Evolutionary conservation across 805 yeast species (phyloP).

Genomic region (baker's yeast (Saccharomyces cerevisiae)): DNA sequence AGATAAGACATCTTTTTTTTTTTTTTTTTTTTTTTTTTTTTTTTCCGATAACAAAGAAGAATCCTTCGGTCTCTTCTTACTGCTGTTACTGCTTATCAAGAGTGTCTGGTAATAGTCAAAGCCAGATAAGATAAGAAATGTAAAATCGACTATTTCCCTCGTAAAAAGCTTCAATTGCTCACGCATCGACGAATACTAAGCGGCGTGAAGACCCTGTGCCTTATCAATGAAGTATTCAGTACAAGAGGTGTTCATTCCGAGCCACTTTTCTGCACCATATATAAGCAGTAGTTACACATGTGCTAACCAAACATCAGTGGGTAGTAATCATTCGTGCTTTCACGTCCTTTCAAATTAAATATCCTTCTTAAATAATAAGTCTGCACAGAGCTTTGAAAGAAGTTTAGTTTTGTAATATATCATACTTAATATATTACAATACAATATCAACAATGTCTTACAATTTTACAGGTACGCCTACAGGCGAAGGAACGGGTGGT

Average conservation of each 20-base stretch:
- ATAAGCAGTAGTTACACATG: not conserved
- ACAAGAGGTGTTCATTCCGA: not conserved
- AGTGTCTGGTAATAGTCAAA: not conserved
- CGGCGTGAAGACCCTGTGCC: not conserved
- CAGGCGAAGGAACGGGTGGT: conserved; percentile 70
- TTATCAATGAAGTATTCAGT: not conserved
- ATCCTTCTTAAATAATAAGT: not conserved
- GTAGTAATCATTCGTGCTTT: not conserved
- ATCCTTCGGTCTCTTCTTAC: not conserved
- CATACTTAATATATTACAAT: not conserved
- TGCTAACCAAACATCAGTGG: not conserved
- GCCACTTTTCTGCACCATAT: not conserved
- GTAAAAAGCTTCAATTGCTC: not conserved
- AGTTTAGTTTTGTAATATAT: not conserved
- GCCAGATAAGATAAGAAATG: not conserved
- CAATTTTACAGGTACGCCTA: conserved; percentile 36
- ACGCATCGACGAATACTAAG: not conserved
- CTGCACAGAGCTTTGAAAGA: not conserved
- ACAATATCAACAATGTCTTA: conserved; percentile 21
- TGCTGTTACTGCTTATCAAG: not conserved
- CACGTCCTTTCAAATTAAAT: not conserved
- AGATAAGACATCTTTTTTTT: not conserved
- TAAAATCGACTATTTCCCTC: not conserved
- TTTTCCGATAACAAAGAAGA: not conserved
- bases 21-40: not conserved